These are phyloP conservation scores for Heliamphora exappendiculata DNA, from an alignment of 148 eudicot genomes.

Conservation along the genomic window DNA sequence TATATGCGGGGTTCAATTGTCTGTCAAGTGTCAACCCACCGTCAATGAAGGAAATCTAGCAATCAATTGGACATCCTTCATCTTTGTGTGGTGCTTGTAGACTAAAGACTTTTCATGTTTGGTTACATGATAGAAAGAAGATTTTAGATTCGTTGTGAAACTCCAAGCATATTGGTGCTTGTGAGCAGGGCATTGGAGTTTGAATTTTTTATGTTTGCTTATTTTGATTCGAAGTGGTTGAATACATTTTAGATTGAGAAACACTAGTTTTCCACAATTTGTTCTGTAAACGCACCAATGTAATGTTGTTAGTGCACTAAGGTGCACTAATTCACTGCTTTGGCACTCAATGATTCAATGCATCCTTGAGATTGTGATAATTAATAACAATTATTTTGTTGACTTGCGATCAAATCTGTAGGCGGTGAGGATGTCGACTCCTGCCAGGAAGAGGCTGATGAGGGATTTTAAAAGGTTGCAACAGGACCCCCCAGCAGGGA, in stretches of 20 bases:
- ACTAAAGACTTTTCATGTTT: not conserved
- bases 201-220: not conserved
- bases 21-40: not conserved
- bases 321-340: not conserved
- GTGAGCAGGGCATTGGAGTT: not conserved
- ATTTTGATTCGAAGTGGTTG: not conserved
- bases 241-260: not conserved
- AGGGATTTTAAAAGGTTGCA: constrained; percentile 52
- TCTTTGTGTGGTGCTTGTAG: not conserved
- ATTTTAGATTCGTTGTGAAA: not conserved
- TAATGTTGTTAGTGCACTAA: not conserved
- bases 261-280: not conserved
- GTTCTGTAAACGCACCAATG: not conserved
- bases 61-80: not conserved
- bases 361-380: not conserved
- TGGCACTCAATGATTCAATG: not conserved
- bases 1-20: not conserved
- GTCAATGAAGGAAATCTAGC: not conserved
- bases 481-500: constrained; percentile 49
- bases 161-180: not conserved
- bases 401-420: not conserved
- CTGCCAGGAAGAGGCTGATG: constrained; percentile 48
- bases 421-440: constrained; percentile 39
- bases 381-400: not conserved
- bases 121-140: not conserved